These are phyloP conservation scores for Camelina hispida DNA, from an alignment of 345 rosid genomes.

Conservation along the genomic window DNA sequence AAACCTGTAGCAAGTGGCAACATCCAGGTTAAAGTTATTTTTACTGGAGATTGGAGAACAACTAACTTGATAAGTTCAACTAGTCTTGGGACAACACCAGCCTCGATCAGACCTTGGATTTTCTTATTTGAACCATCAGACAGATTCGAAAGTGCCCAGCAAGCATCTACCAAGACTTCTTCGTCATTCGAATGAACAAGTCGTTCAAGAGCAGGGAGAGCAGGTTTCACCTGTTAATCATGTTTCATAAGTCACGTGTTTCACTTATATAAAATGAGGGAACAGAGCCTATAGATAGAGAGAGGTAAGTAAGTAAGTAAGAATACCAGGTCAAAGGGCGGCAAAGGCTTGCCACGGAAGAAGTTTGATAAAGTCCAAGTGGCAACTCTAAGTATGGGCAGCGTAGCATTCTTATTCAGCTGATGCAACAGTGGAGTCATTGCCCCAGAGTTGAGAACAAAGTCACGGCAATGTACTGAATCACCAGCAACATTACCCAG, in stretches of 20 bases:
- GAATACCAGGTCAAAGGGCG: constrained; percentile 59
- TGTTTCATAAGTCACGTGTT: not conserved
- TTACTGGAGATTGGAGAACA: not conserved
- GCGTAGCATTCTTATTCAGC: constrained; percentile 54
- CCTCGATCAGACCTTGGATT: constrained; percentile 81
- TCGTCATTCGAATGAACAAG: not conserved
- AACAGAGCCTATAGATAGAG: not conserved
- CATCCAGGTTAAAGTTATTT: not conserved
- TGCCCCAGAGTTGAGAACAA: constrained; percentile 59
- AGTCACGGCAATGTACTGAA: constrained; percentile 61
- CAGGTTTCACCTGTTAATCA: constrained; percentile 47
- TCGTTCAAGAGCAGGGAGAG: not conserved
- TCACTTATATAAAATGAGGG: not conserved
- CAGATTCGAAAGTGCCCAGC: constrained; percentile 47
- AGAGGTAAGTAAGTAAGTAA: not conserved
- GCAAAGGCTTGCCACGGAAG: constrained; percentile 63
- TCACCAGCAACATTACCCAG: constrained; percentile 74
- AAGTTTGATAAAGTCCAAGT: constrained; percentile 76
- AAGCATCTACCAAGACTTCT: not conserved
- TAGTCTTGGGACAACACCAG: constrained; percentile 74
- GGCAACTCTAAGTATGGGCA: constrained; percentile 62
- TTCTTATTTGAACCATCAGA: constrained; percentile 80
- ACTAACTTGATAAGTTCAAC: constrained; percentile 77
- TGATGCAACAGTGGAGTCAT: constrained; percentile 57
- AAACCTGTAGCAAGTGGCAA: not conserved